Evolutionary conservation across 805 yeast genomes (phyloP).

Genomic region (Zygoascus tannicola): DNA sequence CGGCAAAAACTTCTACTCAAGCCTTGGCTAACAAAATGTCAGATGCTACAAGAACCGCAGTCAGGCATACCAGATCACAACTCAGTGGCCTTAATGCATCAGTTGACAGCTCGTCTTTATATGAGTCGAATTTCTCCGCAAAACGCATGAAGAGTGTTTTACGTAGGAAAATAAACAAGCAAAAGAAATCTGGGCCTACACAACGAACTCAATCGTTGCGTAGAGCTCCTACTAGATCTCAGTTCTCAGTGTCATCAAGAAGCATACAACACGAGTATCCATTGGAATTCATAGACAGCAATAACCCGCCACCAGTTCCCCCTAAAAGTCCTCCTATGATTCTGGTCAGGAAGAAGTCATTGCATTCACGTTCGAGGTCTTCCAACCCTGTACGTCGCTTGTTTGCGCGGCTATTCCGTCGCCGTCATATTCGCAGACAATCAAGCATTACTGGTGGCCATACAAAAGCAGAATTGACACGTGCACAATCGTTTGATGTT

Average conservation of each 20-base stretch:
- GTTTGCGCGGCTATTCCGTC: background rate
- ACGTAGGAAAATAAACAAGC: too few relatives aligned
- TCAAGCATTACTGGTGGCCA: background rate
- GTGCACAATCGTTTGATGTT: background rate
- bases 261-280: background rate
- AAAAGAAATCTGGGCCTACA: background rate
- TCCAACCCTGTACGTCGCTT: slow-evolving; percentile 3
- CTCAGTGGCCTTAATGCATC: too few relatives aligned
- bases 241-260: background rate
- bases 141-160: slow-evolving; percentile 1
- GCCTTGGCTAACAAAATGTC: too few relatives aligned
- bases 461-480: background rate
- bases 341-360: background rate
- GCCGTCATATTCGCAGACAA: background rate
- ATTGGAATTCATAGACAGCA: background rate
- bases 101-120: too few relatives aligned
- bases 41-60: too few relatives aligned
- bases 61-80: too few relatives aligned
- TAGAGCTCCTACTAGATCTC: background rate
- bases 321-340: slow-evolving; percentile 1
- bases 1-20: too few relatives aligned
- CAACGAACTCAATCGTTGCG: background rate
- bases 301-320: background rate
- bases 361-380: slow-evolving; percentile 3
- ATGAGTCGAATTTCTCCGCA: background rate